Evolutionary conservation across 768 basidiomycete genomes (phyloP), one percentile per base, ranked within the genome.

Genomic region (Panellus pusillus): DNA sequence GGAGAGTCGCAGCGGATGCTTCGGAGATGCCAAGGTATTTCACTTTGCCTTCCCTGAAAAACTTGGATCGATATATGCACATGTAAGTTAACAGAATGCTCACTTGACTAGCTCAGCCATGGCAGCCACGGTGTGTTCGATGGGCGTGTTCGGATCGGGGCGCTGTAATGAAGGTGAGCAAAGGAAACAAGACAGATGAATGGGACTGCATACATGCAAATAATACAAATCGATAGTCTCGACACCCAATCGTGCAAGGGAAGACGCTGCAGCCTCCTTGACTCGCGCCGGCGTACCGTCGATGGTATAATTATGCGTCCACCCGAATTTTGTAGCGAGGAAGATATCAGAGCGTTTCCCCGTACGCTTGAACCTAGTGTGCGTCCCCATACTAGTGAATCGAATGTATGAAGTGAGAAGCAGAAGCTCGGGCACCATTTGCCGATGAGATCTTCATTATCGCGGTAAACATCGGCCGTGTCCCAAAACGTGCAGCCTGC

Each of bases 321-420:
- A 55, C 2, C 71, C 66, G 18, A 64, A 68, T 55, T 87, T 87
- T 17, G 83, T 84, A 2, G 83, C 82, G 17, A 87, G 72, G 68
- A 86, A 87, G 27, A 84, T 81, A 28, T 80, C 70, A 18, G 69
- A 58, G 24, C 80, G 70, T 46, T 79, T 79, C 7, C 80, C 81
- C 9, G 77, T 79, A 11, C 70, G 68, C 55, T 76, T 73, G 65
- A 84, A 79, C 80, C 80, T 72, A 47, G 14, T n/a, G n/a, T n/a
- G n/a, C n/a, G n/a, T n/a, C n/a, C n/a, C n/a, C n/a, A n/a, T n/a
- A n/a, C n/a, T n/a, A n/a, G n/a, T n/a, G n/a, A n/a, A n/a, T n/a
- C n/a, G n/a, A n/a, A n/a, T n/a, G n/a, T n/a, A n/a, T n/a, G n/a
- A n/a, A n/a, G n/a, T n/a, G n/a, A n/a, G n/a, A n/a, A n/a, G n/a